Percentiles rank a stretch among this genome's conserved stretches.
Evolutionary conservation across 768 basidiomycete species (phyloP).

Genomic region (Phaffia tasmanica): DNA sequence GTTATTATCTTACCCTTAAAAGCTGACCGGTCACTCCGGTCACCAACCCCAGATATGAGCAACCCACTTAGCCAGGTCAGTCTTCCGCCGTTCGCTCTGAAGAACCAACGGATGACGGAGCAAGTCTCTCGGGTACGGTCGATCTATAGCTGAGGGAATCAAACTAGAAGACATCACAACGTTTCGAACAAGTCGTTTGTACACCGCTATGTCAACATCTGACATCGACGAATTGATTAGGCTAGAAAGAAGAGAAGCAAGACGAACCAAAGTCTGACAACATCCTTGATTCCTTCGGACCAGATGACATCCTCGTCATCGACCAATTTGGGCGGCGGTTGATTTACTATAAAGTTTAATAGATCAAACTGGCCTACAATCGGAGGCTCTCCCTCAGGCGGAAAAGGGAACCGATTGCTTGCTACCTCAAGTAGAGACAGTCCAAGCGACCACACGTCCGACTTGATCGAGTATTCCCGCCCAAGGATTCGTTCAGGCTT

Average conservation of each 20-base stretch:
- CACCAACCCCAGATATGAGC: conserved; percentile 24
- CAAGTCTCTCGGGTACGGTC: conserved; percentile 24
- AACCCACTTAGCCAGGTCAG: conserved; percentile 24
- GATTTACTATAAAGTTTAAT: conserved; percentile 27
- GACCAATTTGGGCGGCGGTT: conserved; percentile 11
- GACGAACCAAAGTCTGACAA: conserved; percentile 24
- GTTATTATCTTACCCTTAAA: too few species aligned
- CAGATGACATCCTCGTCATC: conserved; percentile 21
- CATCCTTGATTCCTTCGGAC: conserved; percentile 21
- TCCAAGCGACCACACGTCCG: conserved; percentile 40
- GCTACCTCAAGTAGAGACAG: conserved; percentile 39
- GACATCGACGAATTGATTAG: too few species aligned
- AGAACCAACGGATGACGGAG: conserved; percentile 22
- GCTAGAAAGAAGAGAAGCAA: not conserved
- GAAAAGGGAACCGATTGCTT: conserved; percentile 39
- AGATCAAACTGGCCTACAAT: conserved; percentile 27
- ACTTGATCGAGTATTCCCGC: conserved; percentile 37
- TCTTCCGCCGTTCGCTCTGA: conserved; percentile 14
- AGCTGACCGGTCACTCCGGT: not conserved
- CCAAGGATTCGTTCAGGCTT: conserved; percentile 40
- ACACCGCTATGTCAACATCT: not conserved
- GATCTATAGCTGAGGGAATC: conserved; percentile 2
- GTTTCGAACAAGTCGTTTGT: not conserved
- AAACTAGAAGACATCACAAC: not conserved
- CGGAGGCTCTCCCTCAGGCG: conserved; percentile 35